phyloP scores from a whole-genome alignment of 108 stramenopile genomes.

The Nannochloropsis granulata region DNA sequence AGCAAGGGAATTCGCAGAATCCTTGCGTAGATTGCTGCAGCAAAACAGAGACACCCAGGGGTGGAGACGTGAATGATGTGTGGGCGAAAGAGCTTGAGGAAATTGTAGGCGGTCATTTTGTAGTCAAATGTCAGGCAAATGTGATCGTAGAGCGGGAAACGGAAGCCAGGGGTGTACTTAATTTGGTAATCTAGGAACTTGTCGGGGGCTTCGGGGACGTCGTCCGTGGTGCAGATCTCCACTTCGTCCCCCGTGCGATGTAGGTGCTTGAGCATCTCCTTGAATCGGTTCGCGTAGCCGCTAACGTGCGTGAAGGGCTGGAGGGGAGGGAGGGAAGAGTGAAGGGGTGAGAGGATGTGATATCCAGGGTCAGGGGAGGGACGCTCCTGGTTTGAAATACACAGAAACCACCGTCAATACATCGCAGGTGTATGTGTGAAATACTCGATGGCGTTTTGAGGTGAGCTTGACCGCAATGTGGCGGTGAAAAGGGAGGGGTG shows the following conservation, averaged over 20 bases:
- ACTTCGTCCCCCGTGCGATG: constrained; percentile 28
- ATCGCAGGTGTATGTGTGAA: background rate
- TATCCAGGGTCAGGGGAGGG: too few species aligned
- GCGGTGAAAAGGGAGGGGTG: background rate
- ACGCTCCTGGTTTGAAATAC: too few species aligned
- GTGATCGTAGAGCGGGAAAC: constrained; percentile 81
- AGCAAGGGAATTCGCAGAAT: constrained; percentile 31
- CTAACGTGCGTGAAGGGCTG: constrained; percentile 83
- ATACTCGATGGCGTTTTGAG: background rate
- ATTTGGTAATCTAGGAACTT: constrained; percentile 58
- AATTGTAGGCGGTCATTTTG: constrained; percentile 15
- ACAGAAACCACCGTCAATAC: background rate
- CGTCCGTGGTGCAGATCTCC: constrained; percentile 71
- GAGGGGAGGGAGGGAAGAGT: constrained; percentile 4
- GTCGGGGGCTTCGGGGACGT: constrained; percentile 47
- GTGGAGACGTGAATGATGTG: constrained; percentile 86
- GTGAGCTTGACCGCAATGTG: background rate
- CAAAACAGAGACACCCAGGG: constrained; percentile 72
- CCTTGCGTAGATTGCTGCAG: constrained; percentile 39
- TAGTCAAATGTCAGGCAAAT: constrained; percentile 65
- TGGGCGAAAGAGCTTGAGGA: constrained; percentile 62
- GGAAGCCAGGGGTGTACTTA: constrained; percentile 70
- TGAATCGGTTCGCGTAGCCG: constrained; percentile 93
- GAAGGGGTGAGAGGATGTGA: background rate
- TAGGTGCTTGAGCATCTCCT: constrained; percentile 67